Conservation (phyloP, 2,329 filamentous ascomycete genomes). For the Magnaporthiopsis incrustans region DNA sequence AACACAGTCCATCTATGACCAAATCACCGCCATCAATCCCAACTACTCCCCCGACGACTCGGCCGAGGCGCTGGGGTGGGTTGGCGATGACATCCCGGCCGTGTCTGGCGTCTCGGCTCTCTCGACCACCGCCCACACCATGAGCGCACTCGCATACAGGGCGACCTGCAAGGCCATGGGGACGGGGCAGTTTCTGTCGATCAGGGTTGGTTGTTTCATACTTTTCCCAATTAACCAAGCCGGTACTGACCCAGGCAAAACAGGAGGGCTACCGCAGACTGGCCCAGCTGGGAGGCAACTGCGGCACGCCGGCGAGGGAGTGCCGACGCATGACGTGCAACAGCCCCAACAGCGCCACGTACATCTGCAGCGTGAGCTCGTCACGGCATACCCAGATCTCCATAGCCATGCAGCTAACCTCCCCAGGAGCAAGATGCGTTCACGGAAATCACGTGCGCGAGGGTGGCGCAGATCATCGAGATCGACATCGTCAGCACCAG, state of each 20-base stretch:
- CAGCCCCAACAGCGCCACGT: not conserved
- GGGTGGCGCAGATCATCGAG: not conserved
- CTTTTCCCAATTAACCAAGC: too few relatives aligned
- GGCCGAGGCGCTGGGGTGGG: not conserved
- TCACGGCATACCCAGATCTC: too few relatives aligned
- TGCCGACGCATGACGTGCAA: not conserved
- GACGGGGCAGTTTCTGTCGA: not conserved
- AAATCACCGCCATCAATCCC: not conserved
- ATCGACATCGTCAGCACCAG: not conserved
- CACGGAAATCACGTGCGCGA: not conserved
- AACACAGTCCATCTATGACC: not conserved
- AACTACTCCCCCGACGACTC: not conserved
- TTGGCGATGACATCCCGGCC: not conserved
- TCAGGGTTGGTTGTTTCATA: not conserved
- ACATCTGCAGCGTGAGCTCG: not conserved
- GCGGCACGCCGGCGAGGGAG: not conserved
- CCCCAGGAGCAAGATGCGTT: not conserved
- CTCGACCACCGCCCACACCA: too few relatives aligned
- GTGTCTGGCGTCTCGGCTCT: too few relatives aligned
- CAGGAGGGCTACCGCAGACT: not conserved
- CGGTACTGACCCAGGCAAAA: too few relatives aligned
- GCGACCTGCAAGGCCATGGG: not conserved
- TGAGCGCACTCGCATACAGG: not conserved
- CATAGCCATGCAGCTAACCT: not conserved
- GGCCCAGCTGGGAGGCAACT: not conserved